These are phyloP conservation scores for Hyaloscypha bicolor DNA, from an alignment of 495 filamentous ascomycete species.

Conservation along the genomic window DNA sequence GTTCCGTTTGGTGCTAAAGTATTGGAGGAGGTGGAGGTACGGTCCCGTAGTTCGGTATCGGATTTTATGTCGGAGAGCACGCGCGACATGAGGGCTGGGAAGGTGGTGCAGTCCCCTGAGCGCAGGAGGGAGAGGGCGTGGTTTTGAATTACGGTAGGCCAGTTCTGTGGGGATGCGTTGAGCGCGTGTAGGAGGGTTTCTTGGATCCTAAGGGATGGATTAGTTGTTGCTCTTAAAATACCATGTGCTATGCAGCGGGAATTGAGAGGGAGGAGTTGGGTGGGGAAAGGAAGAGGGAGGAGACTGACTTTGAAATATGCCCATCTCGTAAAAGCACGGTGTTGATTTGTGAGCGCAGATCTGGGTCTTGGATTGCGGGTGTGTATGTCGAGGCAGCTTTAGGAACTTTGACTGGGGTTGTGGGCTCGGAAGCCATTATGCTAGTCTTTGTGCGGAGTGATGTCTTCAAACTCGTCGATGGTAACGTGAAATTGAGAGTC, in stretches of 20 bases:
- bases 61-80: conserved; percentile 55
- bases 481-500: background rate
- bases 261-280: background rate
- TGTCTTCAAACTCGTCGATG: background rate
- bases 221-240: conserved; percentile 4
- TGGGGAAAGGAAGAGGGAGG: conserved; percentile 1
- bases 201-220: conserved; percentile 49
- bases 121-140: conserved; percentile 53
- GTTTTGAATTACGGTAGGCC: conserved; percentile 52
- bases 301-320: conserved; percentile 48
- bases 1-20: conserved; percentile 27
- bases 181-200: conserved; percentile 56
- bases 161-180: conserved; percentile 52
- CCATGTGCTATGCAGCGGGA: background rate
- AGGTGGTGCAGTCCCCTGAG: conserved; percentile 52
- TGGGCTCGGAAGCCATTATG: conserved; percentile 39
- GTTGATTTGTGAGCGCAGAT: conserved; percentile 58
- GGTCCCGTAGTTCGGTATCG: conserved; percentile 37
- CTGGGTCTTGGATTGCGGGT: conserved; percentile 50
- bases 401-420: conserved; percentile 55
- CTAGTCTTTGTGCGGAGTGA: background rate
- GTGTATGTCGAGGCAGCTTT: conserved; percentile 51
- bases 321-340: conserved; percentile 48
- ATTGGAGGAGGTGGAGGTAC: conserved; percentile 22
- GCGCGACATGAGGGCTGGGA: conserved; percentile 51